phyloP scores from a whole-genome alignment of 2,329 filamentous ascomycete genomes.

The Aspergillus quadricinctus region DNA sequence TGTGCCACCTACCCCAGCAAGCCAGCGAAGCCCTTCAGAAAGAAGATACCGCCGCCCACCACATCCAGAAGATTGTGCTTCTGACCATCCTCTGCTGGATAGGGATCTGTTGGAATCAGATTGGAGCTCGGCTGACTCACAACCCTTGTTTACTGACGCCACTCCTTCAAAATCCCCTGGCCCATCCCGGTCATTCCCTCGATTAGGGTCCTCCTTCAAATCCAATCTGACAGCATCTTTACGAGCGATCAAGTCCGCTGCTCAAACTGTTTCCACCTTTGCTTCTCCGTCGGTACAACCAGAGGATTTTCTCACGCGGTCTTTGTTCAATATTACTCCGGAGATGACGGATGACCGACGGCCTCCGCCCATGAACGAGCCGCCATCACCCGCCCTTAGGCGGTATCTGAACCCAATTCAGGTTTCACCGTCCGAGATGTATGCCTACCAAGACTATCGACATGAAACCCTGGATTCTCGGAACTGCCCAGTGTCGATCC shows the following conservation, averaged over 20 bases:
- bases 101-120: slow-evolving; percentile 24
- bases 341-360: slow-evolving; percentile 58
- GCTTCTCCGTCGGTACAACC: slow-evolving; percentile 49
- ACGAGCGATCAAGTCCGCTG: slow-evolving; percentile 57
- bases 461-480: slow-evolving; percentile 27
- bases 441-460: slow-evolving; percentile 41
- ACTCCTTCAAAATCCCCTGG: slow-evolving; percentile 18
- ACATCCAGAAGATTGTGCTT: slow-evolving; percentile 51
- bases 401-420: slow-evolving; percentile 58
- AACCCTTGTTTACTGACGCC: slow-evolving; percentile 9
- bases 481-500: slow-evolving; percentile 52
- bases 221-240: slow-evolving; percentile 62
- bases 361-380: slow-evolving; percentile 50
- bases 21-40: slow-evolving; percentile 34
- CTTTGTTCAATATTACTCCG: slow-evolving; percentile 52
- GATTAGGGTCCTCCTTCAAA: slow-evolving; percentile 50
- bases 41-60: slow-evolving; percentile 47
- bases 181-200: slow-evolving; percentile 34
- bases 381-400: slow-evolving; percentile 54
- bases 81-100: slow-evolving; percentile 55
- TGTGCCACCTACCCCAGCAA: slow-evolving; percentile 39
- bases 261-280: slow-evolving; percentile 58
- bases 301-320: slow-evolving; percentile 58
- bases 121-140: slow-evolving; percentile 8
- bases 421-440: slow-evolving; percentile 43